phyloP scores from a whole-genome alignment of 225 moss, liverwort and hornwort genomes.

The Pseudoscleropodium purum region DNA sequence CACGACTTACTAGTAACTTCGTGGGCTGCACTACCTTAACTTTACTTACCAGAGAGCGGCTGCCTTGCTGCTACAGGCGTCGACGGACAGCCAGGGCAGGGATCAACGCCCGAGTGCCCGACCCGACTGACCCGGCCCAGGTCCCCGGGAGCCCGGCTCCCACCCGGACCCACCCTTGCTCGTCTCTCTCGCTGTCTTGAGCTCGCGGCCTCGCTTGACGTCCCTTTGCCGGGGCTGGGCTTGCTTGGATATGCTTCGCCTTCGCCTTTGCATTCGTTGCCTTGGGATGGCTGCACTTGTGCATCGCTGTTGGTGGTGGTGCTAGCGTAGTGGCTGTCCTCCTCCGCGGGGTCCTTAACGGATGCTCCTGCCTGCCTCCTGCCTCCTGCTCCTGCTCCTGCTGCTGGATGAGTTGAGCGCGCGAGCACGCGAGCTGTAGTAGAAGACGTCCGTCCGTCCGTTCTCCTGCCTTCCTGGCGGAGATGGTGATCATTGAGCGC shows the following conservation, averaged over 20 bases:
- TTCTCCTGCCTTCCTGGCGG: background rate
- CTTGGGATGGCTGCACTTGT: conserved; percentile 27
- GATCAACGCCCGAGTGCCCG: background rate
- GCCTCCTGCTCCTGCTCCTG: background rate
- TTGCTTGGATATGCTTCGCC: conserved; percentile 9
- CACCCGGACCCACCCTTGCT: background rate
- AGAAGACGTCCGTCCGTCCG: background rate
- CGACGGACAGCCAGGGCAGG: background rate
- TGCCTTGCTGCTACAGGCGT: background rate
- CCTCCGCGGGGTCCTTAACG: background rate
- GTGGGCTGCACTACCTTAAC: background rate
- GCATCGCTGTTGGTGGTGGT: background rate
- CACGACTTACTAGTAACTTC: conserved; percentile 1
- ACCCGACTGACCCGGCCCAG: background rate
- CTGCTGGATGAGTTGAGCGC: background rate
- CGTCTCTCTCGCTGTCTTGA: background rate
- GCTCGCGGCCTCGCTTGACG: background rate
- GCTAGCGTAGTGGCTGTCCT: background rate
- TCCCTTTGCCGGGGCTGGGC: conserved; percentile 6
- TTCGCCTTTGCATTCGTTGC: background rate
- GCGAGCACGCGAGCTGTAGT: background rate
- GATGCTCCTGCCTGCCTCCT: background rate
- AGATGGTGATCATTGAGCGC: background rate
- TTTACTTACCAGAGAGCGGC: too few species aligned
- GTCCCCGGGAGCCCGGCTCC: background rate